Percentiles rank a stretch among this genome's conserved stretches.
Evolutionary conservation across 176 grass and related monocot genomes (phyloP).

Genomic region (Areca catechu): DNA sequence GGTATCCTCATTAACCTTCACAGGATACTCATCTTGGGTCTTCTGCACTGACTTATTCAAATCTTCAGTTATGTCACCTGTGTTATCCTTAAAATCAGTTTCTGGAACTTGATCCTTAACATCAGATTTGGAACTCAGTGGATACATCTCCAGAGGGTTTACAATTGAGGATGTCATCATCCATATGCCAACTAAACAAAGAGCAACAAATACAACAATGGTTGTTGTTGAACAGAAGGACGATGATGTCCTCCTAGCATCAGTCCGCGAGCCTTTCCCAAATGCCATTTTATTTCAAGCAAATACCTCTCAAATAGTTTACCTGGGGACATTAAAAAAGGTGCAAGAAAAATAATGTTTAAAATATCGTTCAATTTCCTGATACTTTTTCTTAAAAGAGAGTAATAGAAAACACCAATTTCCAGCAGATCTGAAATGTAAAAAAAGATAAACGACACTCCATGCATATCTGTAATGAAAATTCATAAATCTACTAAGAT

Average conservation of each 20-base stretch:
- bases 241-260: constrained; percentile 58
- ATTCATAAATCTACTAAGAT: too few relatives aligned
- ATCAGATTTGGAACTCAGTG: constrained; percentile 33
- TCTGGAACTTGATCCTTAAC: constrained; percentile 22
- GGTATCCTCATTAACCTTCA: constrained; percentile 26
- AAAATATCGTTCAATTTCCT: too few relatives aligned
- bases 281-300: constrained; percentile 41
- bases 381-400: too few relatives aligned
- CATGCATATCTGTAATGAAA: too few relatives aligned
- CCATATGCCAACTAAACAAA: constrained; percentile 81
- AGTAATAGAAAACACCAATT: too few relatives aligned
- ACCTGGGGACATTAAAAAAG: too few relatives aligned
- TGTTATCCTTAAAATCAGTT: constrained; percentile 33
- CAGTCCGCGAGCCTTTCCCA: constrained; percentile 57
- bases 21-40: constrained; percentile 23
- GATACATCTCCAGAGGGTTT: constrained; percentile 45
- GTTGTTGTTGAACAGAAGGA: constrained; percentile 69
- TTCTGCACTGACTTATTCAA: constrained; percentile 35
- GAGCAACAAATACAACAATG: constrained; percentile 60
- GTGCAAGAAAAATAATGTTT: too few relatives aligned
- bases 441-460: too few relatives aligned
- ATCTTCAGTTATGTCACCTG: constrained; percentile 26
- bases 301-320: background rate
- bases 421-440: too few relatives aligned
- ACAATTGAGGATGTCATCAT: constrained; percentile 84